Base-by-base conservation (phyloP, 192 early-diverging fungal genomes). In the Podila epicladia region DNA sequence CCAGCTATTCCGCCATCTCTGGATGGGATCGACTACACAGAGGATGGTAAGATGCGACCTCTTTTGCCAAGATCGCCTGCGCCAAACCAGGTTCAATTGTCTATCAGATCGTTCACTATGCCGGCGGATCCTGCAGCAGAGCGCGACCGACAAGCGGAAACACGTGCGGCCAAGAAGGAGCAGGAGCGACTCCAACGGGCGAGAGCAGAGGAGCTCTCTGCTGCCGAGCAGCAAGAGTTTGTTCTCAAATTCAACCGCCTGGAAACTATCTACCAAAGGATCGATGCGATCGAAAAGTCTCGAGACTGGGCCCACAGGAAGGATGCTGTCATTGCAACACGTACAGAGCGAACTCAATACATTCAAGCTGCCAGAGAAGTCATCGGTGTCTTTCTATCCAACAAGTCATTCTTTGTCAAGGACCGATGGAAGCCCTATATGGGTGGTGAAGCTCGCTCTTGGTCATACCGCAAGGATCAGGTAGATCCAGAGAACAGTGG, bases 371-470 rank as follows among this genome's bases (percentile, higher is more conserved):
- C 75, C 7, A 65, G 75, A 53, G 69, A 72, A 3, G 32, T 85
- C 17, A 69, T 85, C n/a, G 61, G 57, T 31, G 66, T 82, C 29
- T 82, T 76, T 50, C 41, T 61, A 55, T 75, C 64, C 51, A 82
- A 77, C 35, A 74, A 63, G 26, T 71, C 72, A 11, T 85, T 85
- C 49, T 85, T 75, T 61, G 57, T 58, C 41, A 82, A 62, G 31
- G 75, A 83, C 20, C 71, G 62, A 62, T 66, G 60, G 20, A 76
- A 83, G 38, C 74, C 70, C 13, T 72, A 76, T n/a, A 57, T 80
- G 17, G 68, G 71, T 48, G 41, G 41, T 3, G 72, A 74, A 48
- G 24, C 71, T 20, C 64, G 77, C 4, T 45, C 74, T 37, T 73
- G 83, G 72, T 61, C 65, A n/a, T 68, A 49, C 32, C 37, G 72